These are phyloP conservation scores for Clonostachys sp. DNA, from an alignment of 2,329 filamentous ascomycete species.

Conservation along the genomic window DNA sequence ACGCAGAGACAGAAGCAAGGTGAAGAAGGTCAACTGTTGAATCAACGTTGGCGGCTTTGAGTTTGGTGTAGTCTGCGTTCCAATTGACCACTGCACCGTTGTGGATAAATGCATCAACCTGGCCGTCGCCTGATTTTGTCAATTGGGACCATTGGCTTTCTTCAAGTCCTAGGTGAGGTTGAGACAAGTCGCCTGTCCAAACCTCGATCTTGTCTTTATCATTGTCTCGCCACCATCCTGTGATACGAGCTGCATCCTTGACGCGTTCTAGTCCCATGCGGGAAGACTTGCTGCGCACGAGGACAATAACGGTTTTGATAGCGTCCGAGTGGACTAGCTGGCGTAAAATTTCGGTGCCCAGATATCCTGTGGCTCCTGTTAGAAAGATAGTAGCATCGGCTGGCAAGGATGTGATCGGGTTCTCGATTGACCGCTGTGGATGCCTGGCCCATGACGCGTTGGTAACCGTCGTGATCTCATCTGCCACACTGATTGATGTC, in stretches of 20 bases:
- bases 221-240: constrained; percentile 6
- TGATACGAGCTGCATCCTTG: constrained; percentile 13
- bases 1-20: constrained; percentile 5
- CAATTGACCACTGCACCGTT: constrained; percentile 81
- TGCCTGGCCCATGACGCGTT: neutral
- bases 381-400: constrained; percentile 58
- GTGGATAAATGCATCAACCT: constrained; percentile 70
- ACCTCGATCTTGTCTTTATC: constrained; percentile 4
- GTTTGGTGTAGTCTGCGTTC: constrained; percentile 70
- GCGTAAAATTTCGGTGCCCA: constrained; percentile 72
- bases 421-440: neutral
- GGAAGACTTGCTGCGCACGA: constrained; percentile 64
- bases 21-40: constrained; percentile 11
- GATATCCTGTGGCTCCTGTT: constrained; percentile 72
- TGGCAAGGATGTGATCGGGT: neutral
- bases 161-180: constrained; percentile 2
- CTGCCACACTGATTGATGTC: neutral
- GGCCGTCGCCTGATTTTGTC: constrained; percentile 29
- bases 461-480: neutral
- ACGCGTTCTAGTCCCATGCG: constrained; percentile 60
- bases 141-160: constrained; percentile 60
- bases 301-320: constrained; percentile 50
- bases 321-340: constrained; percentile 61
- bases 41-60: constrained; percentile 68
- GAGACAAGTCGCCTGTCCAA: constrained; percentile 8